Evolutionary conservation across 805 yeast species (phyloP), one percentile per base, ranked within the genome.

Genomic region (Metschnikowia matae): DNA sequence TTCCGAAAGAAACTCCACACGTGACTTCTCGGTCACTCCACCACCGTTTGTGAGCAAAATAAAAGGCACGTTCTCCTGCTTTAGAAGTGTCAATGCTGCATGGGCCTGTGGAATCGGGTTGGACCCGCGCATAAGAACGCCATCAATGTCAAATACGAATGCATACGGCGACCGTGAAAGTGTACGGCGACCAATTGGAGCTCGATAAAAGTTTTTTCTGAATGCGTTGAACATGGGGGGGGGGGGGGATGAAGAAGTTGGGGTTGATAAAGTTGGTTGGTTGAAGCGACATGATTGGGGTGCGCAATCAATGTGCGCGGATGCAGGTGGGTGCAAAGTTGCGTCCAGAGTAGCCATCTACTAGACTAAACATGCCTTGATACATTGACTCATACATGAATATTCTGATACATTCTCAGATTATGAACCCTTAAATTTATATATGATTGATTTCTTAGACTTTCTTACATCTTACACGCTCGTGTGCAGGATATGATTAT

Each of bases 31-130:
- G 11, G 79, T 67, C 32, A 77, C 77, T 2, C 97, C 97, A 6
- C 97, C 97, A 17, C 97, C 97, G 64, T 91, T 90, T 6, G 97
- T 90, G 63, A 91, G 73, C 39, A 91, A 63, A n/a, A 89, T 81
- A 69, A 82, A 91, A 1, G 97, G 96, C 6, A 89, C 71, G 17
- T 77, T 74, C 20, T 75, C 62, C 6, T 74, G 54, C 40, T 83
- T 71, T 42, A 91, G 70, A 15, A 80, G 63, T 43, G 72, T 63
- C 31, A 87, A 68, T 0, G 96, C 86, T 15, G 74, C 75, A 11
- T 69, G 70, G 1, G 96, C 96, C 40, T 73, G 74, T 1, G 82
- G 81, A 43, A 90, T 80, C 1, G 91, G 80, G 44, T 74, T 74
- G 18, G 79, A 69, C 17, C 97, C 96, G 53, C 91, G 80, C 18